phyloP scores from a whole-genome alignment of 129 eudicot genomes.

The Flaveria sonorensis region DNA sequence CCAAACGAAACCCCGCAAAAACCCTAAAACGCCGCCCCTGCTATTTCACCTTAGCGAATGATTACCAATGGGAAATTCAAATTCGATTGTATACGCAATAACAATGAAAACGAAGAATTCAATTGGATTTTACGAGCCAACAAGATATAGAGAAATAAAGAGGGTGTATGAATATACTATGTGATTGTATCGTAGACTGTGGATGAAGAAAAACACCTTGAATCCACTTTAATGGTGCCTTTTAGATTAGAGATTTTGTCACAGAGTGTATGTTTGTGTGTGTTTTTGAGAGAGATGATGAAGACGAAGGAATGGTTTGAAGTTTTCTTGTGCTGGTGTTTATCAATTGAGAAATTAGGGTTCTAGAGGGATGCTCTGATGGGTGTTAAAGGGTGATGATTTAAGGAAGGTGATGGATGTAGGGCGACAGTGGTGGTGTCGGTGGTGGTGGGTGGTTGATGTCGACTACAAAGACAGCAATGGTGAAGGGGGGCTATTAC shows the following conservation, averaged over 20 bases:
- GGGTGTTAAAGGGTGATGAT: too few species aligned
- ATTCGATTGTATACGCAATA: slow-evolving; percentile 6
- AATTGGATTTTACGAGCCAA: slow-evolving; percentile 12
- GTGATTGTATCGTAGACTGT: slow-evolving; percentile 26
- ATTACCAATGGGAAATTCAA: slow-evolving; percentile 11
- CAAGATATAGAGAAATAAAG: slow-evolving; percentile 27
- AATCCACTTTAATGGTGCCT: slow-evolving; percentile 38
- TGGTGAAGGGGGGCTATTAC: too few species aligned
- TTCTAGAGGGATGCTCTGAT: too few species aligned
- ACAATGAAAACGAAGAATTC: slow-evolving; percentile 24
- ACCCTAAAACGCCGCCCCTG: slow-evolving; percentile 43
- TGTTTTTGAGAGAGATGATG: slow-evolving; percentile 23
- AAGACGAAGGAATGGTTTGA: slow-evolving; percentile 25
- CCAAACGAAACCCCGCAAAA: slow-evolving; percentile 30
- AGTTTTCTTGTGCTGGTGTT: slow-evolving; percentile 35
- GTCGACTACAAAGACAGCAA: too few species aligned
- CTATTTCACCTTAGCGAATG: slow-evolving; percentile 18
- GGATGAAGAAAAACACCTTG: slow-evolving; percentile 25
- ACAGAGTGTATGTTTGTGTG: slow-evolving; percentile 22
- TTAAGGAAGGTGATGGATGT: too few species aligned
- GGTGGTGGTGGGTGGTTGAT: too few species aligned
- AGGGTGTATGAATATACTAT: slow-evolving; percentile 27
- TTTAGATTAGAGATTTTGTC: slow-evolving; percentile 33
- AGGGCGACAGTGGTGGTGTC: too few species aligned
- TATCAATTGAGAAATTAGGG: too few species aligned